Evolutionary conservation across 345 rosid genomes (phyloP), one percentile per base, ranked within the genome.

Genomic region (Carallia brachiata): DNA sequence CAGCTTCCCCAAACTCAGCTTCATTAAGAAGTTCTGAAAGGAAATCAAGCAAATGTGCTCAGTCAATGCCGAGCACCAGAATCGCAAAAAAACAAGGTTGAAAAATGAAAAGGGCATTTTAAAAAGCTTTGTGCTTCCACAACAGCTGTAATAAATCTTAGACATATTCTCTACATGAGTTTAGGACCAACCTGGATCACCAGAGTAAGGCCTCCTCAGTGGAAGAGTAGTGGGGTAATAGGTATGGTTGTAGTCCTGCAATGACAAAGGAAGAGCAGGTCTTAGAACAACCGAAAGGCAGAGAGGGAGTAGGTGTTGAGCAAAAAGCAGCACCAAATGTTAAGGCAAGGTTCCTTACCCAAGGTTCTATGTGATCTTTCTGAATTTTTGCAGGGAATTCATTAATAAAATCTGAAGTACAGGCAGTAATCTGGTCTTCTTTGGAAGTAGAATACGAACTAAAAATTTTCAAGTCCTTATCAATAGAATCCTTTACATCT

Each of bases 1-100:
- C 69, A 48, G 61, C 66, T 44, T 71, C 61, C 58, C 80, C 80
- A 63, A 77, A 77, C 73, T 77, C 80, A 16, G 67, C 73, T 65
- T 77, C 57, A 39, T 72, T 40, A 6, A 77, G 73, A 56, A 77
- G 62, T 36, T 67, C 80, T 77, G 59, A 19, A n/a, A 71, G 28
- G 31, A 61, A 61, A 44, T 31, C 47, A 62, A 37, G 69, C 13
- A 58, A 30, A 50, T 17, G 36, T 15, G 50, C 50, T 44, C 50
- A 10, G 50, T 12, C 16, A 12, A 44, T 44, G 50, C 50, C 3
- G 5, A 44, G 50, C 16, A 44, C 13, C 4, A 12, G 16, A 44
- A 44, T 44, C 4, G 17, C 50, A 44, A 44, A 56, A 44, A 44
- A 56, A 56, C 10, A 56, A 56, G 4, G 32, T 7, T 56, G 32